Evolutionary conservation across 176 grass and related monocot genomes (phyloP).

Genomic region (Raddia guianensis): DNA sequence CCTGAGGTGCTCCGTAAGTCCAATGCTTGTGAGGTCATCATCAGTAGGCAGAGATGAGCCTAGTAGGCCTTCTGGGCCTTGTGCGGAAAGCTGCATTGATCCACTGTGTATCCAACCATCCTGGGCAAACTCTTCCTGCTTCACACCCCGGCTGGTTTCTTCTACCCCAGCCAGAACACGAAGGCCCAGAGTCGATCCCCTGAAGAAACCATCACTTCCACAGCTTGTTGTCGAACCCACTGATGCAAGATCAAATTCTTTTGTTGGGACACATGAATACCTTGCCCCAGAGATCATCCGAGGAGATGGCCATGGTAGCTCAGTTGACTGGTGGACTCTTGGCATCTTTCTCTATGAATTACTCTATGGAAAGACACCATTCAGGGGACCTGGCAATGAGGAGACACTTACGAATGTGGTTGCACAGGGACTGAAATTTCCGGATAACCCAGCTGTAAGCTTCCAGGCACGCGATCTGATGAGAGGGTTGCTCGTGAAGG

Average conservation of each 20-base stretch:
- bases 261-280: conserved; percentile 95
- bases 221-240: conserved; percentile 92
- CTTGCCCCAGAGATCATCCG: conserved; percentile 93
- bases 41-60: conserved; percentile 74
- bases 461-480: conserved; percentile 79
- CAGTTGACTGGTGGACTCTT: conserved; percentile 97
- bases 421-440: conserved; percentile 76
- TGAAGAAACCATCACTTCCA: conserved; percentile 67
- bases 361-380: conserved; percentile 80
- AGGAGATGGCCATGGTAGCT: conserved; percentile 97
- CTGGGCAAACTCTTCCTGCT: conserved; percentile 83
- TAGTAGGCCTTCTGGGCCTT: conserved; percentile 75
- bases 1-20: conserved; percentile 89
- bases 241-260: conserved; percentile 87
- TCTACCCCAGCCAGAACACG: conserved; percentile 42
- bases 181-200: conserved; percentile 54
- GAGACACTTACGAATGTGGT: conserved; percentile 89
- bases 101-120: conserved; percentile 87
- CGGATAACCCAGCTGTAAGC: conserved; percentile 67
- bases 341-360: conserved; percentile 92
- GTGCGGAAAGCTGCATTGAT: conserved; percentile 93
- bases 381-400: conserved; percentile 76
- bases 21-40: conserved; percentile 79
- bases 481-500: conserved; percentile 84
- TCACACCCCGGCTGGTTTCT: conserved; percentile 81